Evolutionary conservation across 345 rosid genomes (phyloP).

Genomic region (Camelina hispida): DNA sequence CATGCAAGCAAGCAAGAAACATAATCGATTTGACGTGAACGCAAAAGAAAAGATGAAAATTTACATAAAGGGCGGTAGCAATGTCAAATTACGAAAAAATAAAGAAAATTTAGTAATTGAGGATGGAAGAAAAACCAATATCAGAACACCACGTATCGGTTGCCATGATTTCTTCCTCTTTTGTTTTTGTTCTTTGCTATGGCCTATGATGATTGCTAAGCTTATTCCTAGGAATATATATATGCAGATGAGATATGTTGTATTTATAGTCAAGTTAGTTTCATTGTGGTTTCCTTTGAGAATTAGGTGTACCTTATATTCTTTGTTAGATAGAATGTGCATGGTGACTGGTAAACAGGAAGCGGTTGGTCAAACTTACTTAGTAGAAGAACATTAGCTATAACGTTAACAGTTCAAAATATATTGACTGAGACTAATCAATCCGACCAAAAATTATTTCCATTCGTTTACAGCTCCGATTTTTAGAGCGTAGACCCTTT

Average conservation of each 20-base stretch:
- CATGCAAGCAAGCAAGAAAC: neutral
- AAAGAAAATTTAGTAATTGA: neutral
- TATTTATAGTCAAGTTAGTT: too few relatives aligned
- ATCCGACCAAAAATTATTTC: neutral
- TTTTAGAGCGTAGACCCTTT: neutral
- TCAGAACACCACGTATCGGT: neutral
- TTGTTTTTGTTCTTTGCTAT: neutral
- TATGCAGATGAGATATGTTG: too few relatives aligned
- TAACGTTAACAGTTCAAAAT: neutral
- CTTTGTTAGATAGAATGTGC: slow-evolving; percentile 5
- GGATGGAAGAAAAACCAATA: slow-evolving; percentile 12
- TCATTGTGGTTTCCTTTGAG: neutral
- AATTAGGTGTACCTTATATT: slow-evolving; percentile 23
- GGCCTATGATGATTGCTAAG: slow-evolving; percentile 19
- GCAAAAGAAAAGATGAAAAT: neutral
- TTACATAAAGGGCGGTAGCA: neutral
- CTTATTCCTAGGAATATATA: neutral
- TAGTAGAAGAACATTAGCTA: neutral
- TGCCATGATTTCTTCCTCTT: neutral
- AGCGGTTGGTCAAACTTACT: slow-evolving; percentile 20
- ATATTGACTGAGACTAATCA: neutral
- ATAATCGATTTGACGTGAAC: neutral
- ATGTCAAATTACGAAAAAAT: neutral
- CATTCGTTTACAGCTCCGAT: neutral
- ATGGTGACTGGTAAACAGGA: neutral